phyloP scores from a whole-genome alignment of 441 rosid genomes.

The Corymbia citriodora region DNA sequence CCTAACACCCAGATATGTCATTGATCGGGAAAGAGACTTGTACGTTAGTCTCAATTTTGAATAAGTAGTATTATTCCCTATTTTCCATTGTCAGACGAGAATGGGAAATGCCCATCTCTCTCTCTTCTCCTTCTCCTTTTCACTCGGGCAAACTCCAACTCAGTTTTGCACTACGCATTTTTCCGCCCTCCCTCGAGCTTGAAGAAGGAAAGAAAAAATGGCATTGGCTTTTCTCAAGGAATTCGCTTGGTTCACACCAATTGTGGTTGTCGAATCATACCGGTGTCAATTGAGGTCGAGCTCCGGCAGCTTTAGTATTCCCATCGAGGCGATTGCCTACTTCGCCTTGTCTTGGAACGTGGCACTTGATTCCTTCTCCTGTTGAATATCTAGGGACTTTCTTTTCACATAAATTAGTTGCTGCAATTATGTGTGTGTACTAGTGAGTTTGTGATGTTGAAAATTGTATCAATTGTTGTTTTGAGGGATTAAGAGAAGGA shows the following conservation, averaged over 20 bases:
- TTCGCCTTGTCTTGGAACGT: conserved; percentile 45
- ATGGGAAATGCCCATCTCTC: no score
- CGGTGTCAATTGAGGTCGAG: conserved; percentile 36
- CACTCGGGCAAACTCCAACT: background rate
- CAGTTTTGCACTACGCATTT: background rate
- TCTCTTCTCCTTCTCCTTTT: no score
- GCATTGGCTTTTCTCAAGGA: conserved; percentile 59
- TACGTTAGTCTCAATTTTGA: no score
- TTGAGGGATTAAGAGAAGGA: background rate
- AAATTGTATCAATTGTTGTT: background rate
- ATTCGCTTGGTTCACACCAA: conserved; percentile 48
- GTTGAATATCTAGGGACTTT: background rate
- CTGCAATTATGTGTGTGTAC: background rate
- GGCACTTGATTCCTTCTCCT: conserved; percentile 29
- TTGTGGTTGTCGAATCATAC: conserved; percentile 27
- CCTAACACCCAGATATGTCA: no score
- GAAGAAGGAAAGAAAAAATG: conserved; percentile 23
- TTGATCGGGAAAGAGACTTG: no score
- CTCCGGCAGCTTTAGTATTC: conserved; percentile 37
- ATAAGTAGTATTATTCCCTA: no score
- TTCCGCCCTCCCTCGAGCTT: background rate
- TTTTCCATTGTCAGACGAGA: no score
- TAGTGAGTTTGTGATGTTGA: background rate
- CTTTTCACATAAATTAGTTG: background rate
- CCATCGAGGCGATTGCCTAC: conserved; percentile 71